Conservation (phyloP, 2,329 filamentous ascomycete genomes). For the Colletotrichum orchidophilum region DNA sequence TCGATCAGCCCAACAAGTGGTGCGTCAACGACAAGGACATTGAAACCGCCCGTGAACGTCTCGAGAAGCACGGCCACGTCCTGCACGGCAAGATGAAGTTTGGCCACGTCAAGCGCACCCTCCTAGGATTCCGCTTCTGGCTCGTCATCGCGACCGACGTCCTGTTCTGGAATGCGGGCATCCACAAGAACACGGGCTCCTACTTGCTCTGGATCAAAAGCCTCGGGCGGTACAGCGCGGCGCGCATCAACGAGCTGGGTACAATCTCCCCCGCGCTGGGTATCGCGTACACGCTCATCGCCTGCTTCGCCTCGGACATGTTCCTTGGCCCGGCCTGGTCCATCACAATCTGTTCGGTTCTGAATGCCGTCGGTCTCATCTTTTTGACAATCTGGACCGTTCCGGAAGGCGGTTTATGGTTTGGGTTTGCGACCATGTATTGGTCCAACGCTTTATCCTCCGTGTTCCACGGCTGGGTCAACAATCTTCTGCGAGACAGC, state of each 20-base stretch:
- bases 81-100: constrained; percentile 47
- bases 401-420: constrained; percentile 62
- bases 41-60: constrained; percentile 37
- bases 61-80: constrained; percentile 52
- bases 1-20: constrained; percentile 54
- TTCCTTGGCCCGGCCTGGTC: constrained; percentile 44
- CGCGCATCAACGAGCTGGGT: constrained; percentile 60
- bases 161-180: constrained; percentile 59
- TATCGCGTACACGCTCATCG: constrained; percentile 1
- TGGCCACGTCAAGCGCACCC: constrained; percentile 44
- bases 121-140: constrained; percentile 50
- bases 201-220: constrained; percentile 51
- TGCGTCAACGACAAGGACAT: constrained; percentile 48
- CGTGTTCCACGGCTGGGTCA: constrained; percentile 25
- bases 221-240: constrained; percentile 52
- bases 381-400: constrained; percentile 66
- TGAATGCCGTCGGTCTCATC: constrained; percentile 10
- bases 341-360: constrained; percentile 1
- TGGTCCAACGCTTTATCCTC: constrained; percentile 11
- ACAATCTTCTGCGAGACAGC: constrained; percentile 3
- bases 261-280: not conserved
- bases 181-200: constrained; percentile 46
- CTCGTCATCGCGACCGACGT: constrained; percentile 46
- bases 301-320: constrained; percentile 10
- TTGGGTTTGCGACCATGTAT: constrained; percentile 54